phyloP scores from a whole-genome alignment of 169 alveolate species.

The Plasmodium gaboni region DNA sequence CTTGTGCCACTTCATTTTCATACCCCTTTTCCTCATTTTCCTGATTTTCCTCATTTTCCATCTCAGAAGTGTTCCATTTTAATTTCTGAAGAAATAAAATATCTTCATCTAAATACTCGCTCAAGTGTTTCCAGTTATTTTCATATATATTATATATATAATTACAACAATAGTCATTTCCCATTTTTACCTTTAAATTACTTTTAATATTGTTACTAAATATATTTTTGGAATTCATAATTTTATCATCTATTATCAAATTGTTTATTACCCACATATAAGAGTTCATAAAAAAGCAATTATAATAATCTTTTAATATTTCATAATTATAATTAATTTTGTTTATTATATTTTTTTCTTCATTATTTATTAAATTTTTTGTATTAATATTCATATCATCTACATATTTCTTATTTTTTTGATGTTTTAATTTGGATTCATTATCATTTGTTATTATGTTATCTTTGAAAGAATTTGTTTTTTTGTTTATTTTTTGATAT shows the following conservation, averaged over 20 bases:
- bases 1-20: background rate
- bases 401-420: background rate
- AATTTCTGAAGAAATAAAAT: constrained; percentile 47
- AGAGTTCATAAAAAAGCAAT: constrained; percentile 94
- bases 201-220: constrained; percentile 82
- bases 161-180: constrained; percentile 68
- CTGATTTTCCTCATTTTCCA: background rate
- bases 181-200: constrained; percentile 72
- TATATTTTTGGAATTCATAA: constrained; percentile 83
- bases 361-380: background rate
- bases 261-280: constrained; percentile 97
- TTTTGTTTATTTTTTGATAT: background rate
- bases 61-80: constrained; percentile 30
- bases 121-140: constrained; percentile 69
- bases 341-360: constrained; percentile 51
- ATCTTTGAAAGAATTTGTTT: background rate
- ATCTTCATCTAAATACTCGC: constrained; percentile 60
- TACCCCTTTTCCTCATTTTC: background rate
- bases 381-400: background rate
- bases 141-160: constrained; percentile 55
- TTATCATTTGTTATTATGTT: background rate
- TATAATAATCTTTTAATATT: constrained; percentile 92
- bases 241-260: constrained; percentile 92
- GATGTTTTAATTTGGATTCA: background rate
- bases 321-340: constrained; percentile 84